Percentiles rank a stretch among this genome's conserved stretches.
These are phyloP conservation scores for Neophaeococcomyces aloes DNA, from an alignment of 2,329 filamentous ascomycete genomes.

Conservation along the genomic window DNA sequence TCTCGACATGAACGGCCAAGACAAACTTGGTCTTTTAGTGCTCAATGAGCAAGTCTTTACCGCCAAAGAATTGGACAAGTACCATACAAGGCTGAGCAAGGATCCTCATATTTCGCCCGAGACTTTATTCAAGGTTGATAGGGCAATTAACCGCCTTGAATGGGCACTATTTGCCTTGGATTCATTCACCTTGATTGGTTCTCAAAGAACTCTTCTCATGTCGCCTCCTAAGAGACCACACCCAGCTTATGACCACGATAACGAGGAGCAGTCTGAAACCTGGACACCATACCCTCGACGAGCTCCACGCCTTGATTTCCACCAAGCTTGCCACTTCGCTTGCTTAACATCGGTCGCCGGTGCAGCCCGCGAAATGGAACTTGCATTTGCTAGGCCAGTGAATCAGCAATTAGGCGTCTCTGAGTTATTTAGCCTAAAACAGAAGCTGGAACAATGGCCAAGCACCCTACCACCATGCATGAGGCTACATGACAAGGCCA, in stretches of 20 bases:
- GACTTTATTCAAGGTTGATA: constrained; percentile 6
- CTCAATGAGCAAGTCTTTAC: constrained; percentile 12
- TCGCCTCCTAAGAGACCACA: constrained; percentile 10
- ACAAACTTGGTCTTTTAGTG: constrained; percentile 16
- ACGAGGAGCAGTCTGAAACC: constrained; percentile 13
- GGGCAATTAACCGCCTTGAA: constrained; percentile 6
- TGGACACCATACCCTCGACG: constrained; percentile 24
- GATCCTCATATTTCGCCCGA: constrained; percentile 3
- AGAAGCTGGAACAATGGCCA: constrained; percentile 22
- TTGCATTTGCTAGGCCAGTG: constrained; percentile 10
- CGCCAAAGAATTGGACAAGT: constrained; percentile 23
- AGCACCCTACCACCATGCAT: constrained; percentile 23
- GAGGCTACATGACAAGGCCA: constrained; percentile 13
- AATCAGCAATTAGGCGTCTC: constrained; percentile 11
- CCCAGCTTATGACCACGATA: constrained; percentile 14
- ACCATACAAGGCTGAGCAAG: constrained; percentile 17
- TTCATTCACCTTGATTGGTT: constrained; percentile 10
- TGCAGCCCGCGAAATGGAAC: constrained; percentile 10
- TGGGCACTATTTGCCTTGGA: constrained; percentile 13
- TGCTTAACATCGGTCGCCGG: constrained; percentile 17
- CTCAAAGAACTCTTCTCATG: constrained; percentile 18
- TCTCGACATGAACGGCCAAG: constrained; percentile 26
- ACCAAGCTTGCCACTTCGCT: constrained; percentile 22
- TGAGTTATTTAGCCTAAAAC: constrained; percentile 14
- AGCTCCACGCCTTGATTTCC: constrained; percentile 19